Conservation (phyloP, 805 yeast species). For the Candida vaughaniae region DNA sequence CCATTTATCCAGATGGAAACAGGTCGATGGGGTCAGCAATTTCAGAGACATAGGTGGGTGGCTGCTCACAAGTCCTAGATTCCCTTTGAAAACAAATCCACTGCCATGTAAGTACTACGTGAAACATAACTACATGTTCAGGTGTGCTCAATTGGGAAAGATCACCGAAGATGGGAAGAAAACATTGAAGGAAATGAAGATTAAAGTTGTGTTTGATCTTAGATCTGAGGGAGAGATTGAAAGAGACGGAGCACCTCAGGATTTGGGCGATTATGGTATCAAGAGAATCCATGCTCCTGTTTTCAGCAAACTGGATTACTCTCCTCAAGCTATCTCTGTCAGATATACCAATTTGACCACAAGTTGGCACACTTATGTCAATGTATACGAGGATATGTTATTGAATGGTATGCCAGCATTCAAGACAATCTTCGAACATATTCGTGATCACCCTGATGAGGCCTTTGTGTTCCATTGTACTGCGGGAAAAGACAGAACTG, state of each 20-base stretch:
- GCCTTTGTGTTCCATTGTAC: constrained; percentile 71
- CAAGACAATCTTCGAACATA: constrained; percentile 48
- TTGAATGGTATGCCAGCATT: constrained; percentile 48
- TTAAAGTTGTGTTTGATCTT: constrained; percentile 63
- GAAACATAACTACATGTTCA: constrained; percentile 52
- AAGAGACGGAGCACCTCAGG: constrained; percentile 42
- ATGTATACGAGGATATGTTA: constrained; percentile 62
- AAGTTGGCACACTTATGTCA: constrained; percentile 61
- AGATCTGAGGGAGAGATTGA: constrained; percentile 58
- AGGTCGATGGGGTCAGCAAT: constrained; percentile 65
- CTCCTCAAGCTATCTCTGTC: constrained; percentile 63
- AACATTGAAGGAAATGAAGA: constrained; percentile 41
- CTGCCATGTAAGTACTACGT: constrained; percentile 37
- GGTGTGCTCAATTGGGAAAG: constrained; percentile 60
- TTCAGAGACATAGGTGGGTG: constrained; percentile 85
- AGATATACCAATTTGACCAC: constrained; percentile 54
- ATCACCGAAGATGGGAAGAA: constrained; percentile 52
- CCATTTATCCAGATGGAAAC: constrained; percentile 54
- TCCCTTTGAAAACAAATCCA: constrained; percentile 9
- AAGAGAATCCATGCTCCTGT: constrained; percentile 57
- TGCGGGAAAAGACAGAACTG: constrained; percentile 88
- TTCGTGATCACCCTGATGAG: constrained; percentile 49
- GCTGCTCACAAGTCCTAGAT: constrained; percentile 37
- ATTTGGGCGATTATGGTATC: constrained; percentile 42
- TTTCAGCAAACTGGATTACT: constrained; percentile 49